Base-by-base conservation (phyloP, 768 basidiomycete species). In the Clitopilus hobsonii region DNA sequence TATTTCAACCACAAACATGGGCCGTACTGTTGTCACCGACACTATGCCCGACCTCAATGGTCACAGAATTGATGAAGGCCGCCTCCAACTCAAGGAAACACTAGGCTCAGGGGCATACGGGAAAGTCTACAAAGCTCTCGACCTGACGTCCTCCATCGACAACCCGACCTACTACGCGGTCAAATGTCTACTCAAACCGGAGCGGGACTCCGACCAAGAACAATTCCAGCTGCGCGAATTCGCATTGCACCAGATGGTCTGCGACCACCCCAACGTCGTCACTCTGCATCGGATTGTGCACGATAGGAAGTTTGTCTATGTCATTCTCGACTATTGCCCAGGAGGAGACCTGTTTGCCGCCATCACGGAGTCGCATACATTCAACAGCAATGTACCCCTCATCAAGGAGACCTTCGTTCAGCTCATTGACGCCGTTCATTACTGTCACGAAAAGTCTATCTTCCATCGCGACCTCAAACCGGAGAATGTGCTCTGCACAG, bases 401-500 rank as follows among this genome's bases (percentile, higher is more conserved):
- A 82, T 92, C 73, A 86, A 80, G 65, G 65, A 69, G 26, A 79
- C 84, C 30, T 93, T 91, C 68, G 58, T 89, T n/a, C 86, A 93
- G 63, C 81, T 95, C 50, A 71, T 94, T 51, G 88, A 91, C 59
- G 88, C 88, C 0, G 81, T 94, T 38, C 77, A 86, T 49, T 78
- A 86, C 65, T 91, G 88, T 63, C 91, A 94, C 62, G 66, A 72
- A 38, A 74, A 75, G 38, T 81, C 84, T 8, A 82, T 94, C 58
- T 91, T 80, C 64, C 93, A 94, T 69, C 87, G 91, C 23, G 91
- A 94, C 63, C 79, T 95, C 63, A 94, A 94, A 68, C 91, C 91
- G 0, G 92, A 93, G 66, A 91, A 87, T 66, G 76, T 92, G 24
- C 71, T 94, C 30, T 84, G 82, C 63, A 78, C 67, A 56, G 70